Evolutionary conservation across 257 asterid species (phyloP), one percentile per base, ranked within the genome.

Genomic region (Marsdenia floribunda): DNA sequence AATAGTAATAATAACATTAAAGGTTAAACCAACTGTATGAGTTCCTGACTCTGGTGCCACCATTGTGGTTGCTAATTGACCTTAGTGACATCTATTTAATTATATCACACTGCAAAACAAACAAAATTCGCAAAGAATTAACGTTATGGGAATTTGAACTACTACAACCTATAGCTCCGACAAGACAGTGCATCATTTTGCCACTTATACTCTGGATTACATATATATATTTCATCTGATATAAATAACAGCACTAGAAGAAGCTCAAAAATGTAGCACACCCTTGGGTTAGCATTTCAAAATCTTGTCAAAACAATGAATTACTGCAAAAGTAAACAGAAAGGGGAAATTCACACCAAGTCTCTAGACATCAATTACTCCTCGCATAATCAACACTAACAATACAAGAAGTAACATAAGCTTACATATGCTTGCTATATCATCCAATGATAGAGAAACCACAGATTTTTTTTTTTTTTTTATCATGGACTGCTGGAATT

Each of bases 321-420:
- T n/a, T 49, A 42, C 10, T 60, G 35, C 18, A 44, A 61, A 0
- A 76, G 65, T 29, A 11, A 46, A 13, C 58, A 29, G 18, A 26
- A 38, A 57, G 58, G 44, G 21, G 22, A 52, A 52, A 6, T 40
- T 40, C 33, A 67, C 69, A 46, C 42, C 35, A 61, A 54, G 44
- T 54, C 73, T 69, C 87, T 72, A 54, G 74, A 72, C 75, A 80
- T 70, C 53, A 79, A 79, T 66, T 76, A 29, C 76, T 66, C 67
- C 76, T 80, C 65, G 71, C 68, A 78, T 70, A 49, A 72, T 68
- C 76, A 81, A 75, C 80, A 75, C 75, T 67, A 72, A 37, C 22
- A 77, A 59, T 73, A 59, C 81, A 58, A 26, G 75, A 18, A 2
- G 67, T 38, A 74, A 50, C 74, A 72, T 53, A 74, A 70, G 63